phyloP scores from a whole-genome alignment of 2,329 filamentous ascomycete species.

The Cordyceps sp. region DNA sequence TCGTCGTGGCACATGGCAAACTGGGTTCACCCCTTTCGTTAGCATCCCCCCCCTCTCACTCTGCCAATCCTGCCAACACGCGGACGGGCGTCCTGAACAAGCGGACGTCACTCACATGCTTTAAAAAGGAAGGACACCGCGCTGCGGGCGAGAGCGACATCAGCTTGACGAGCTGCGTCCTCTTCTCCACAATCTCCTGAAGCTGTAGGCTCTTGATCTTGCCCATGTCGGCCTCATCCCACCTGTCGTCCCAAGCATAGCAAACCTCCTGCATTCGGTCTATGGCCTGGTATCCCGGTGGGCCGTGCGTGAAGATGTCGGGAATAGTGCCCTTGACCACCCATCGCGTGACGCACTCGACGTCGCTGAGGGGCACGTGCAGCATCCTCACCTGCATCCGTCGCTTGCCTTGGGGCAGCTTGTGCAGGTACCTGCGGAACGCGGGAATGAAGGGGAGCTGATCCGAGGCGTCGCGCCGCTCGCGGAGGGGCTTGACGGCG shows the following conservation, averaged over 20 bases:
- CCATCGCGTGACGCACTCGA: slow-evolving; percentile 72
- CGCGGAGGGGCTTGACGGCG: slow-evolving; percentile 54
- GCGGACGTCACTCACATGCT: slow-evolving; percentile 50
- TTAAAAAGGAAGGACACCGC: slow-evolving; percentile 62
- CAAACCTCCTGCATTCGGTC: slow-evolving; percentile 54
- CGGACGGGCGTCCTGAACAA: neutral
- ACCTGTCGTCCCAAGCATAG: slow-evolving; percentile 58
- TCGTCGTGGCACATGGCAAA: slow-evolving; percentile 94
- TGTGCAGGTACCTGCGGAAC: slow-evolving; percentile 51
- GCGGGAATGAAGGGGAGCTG: slow-evolving; percentile 65
- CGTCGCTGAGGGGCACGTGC: slow-evolving; percentile 56
- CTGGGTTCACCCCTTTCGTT: slow-evolving; percentile 25
- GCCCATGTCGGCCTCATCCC: slow-evolving; percentile 71
- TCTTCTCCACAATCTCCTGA: slow-evolving; percentile 61
- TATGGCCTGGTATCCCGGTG: slow-evolving; percentile 36
- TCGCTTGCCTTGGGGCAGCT: slow-evolving; percentile 47
- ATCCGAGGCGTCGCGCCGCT: slow-evolving; percentile 64
- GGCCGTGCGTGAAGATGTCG: slow-evolving; percentile 37
- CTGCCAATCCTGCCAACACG: too few relatives aligned
- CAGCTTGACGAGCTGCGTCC: slow-evolving; percentile 43
- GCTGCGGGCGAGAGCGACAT: slow-evolving; percentile 51
- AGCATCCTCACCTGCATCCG: slow-evolving; percentile 52
- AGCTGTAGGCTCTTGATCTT: slow-evolving; percentile 71
- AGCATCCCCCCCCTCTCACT: too few relatives aligned
- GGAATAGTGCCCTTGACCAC: slow-evolving; percentile 41